These are phyloP conservation scores for Phytopythium aichiense DNA, from an alignment of 352 stramenopile genomes.

Conservation along the genomic window DNA sequence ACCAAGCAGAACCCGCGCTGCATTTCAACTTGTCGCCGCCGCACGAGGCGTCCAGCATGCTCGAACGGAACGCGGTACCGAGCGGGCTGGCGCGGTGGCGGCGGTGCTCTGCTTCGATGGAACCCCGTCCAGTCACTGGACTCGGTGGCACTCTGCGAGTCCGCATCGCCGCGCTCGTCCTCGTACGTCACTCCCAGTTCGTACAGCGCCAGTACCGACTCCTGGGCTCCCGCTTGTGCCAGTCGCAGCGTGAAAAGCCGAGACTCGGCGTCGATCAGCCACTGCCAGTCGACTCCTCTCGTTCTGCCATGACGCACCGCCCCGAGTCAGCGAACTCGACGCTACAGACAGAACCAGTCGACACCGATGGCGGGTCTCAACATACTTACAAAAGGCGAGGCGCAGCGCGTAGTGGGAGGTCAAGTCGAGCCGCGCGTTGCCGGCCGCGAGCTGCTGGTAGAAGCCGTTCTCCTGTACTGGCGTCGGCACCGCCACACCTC, in stretches of 20 bases:
- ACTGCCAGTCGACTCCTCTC: constrained; percentile 26
- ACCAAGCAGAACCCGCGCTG: constrained; percentile 45
- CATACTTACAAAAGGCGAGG: constrained; percentile 53
- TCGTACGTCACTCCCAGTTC: constrained; percentile 5
- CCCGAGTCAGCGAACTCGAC: background rate
- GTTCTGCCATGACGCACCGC: background rate
- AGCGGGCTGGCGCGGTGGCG: background rate
- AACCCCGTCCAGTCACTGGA: constrained; percentile 1
- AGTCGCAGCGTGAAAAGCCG: constrained; percentile 38
- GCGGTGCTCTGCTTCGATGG: background rate
- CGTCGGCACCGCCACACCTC: background rate
- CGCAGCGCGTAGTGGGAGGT: constrained; percentile 47
- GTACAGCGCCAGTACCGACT: constrained; percentile 12
- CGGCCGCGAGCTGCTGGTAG: constrained; percentile 16
- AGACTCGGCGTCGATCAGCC: constrained; percentile 50
- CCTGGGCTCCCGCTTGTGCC: background rate
- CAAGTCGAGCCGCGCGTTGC: constrained; percentile 18
- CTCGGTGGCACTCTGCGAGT: constrained; percentile 1
- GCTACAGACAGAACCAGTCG: background rate
- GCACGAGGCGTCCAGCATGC: constrained; percentile 34
- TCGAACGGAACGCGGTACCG: constrained; percentile 49
- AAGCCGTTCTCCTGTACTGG: constrained; percentile 7
- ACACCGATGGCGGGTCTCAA: constrained; percentile 1
- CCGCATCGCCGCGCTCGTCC: background rate
- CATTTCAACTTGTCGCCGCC: constrained; percentile 37